These are phyloP conservation scores for Vitis cinerea DNA, from an alignment of 164 flowering plant genomes.

Conservation along the genomic window DNA sequence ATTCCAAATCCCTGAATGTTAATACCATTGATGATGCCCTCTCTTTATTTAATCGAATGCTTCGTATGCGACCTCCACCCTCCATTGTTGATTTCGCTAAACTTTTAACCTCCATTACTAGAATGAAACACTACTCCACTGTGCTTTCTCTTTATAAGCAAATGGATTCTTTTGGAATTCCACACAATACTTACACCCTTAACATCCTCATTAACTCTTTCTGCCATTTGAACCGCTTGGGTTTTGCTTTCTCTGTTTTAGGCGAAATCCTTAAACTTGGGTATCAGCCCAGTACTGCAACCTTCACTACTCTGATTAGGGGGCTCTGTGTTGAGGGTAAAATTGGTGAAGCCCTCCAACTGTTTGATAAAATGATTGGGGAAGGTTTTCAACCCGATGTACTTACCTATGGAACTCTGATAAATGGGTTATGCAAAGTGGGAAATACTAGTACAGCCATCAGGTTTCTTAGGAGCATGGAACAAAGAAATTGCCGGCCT, in stretches of 20 bases:
- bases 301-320: too few species aligned
- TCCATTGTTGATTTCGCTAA: constrained; percentile 9
- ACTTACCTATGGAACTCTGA: too few species aligned
- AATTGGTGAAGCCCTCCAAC: too few species aligned
- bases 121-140: neutral
- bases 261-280: neutral
- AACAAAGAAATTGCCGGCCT: too few species aligned
- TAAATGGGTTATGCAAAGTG: too few species aligned
- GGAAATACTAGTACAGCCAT: too few species aligned
- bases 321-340: too few species aligned
- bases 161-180: constrained; percentile 6
- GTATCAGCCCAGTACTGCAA: too few species aligned
- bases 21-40: constrained; percentile 5
- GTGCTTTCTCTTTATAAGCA: constrained; percentile 11
- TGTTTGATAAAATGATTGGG: too few species aligned
- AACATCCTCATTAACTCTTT: constrained; percentile 21
- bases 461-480: too few species aligned
- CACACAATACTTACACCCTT: constrained; percentile 9
- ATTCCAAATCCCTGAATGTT: too few species aligned
- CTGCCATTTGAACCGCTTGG: constrained; percentile 11
- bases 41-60: constrained; percentile 3
- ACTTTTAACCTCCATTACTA: constrained; percentile 6
- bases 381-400: too few species aligned
- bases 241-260: constrained; percentile 16
- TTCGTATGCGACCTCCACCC: constrained; percentile 10